Evolutionary conservation across 768 basidiomycete genomes (phyloP), one percentile per base, ranked within the genome.

Genomic region (Cytidiella melzeri): DNA sequence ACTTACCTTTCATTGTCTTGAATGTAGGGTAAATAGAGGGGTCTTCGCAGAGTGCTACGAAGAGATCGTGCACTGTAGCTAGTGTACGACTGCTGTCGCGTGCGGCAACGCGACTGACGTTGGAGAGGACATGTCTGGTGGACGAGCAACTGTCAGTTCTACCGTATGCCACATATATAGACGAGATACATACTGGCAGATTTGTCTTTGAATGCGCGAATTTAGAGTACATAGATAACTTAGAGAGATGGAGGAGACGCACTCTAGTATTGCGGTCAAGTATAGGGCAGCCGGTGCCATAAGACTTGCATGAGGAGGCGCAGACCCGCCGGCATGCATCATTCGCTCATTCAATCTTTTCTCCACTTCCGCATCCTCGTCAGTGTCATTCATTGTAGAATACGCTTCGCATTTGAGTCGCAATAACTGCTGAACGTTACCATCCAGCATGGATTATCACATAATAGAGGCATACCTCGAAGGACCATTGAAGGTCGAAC

Each of bases 181-280:
- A 11, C 24, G 23, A 26, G 39, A 44, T 44, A 79, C 84, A 64
- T 69, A 92, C 89, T 92, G 87, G 89, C 88, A 92, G 59, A 90
- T 74, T 50, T 87, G 81, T 69, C 90, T 92, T 63, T 25, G 58
- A 45, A 54, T 34, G 38, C 49, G 46, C 57, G 48, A 52, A 54
- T 53, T 55, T 44, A 24, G 28, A 48, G 52, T 13, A 15, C 46
- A 47, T 52, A 54, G 47, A 57, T 51, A 49, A 47, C 47, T 52
- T 28, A 48, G 39, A 59, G 53, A 36, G 50, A 45, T n/a, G 20
- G 7, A 34, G 18, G 39, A 43, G 15, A 78, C 92, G 71, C 66
- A 94, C 92, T 96, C 93, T 25, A 96, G 73, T 55, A 95, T 89
- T 6, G 92, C 92, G 2, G 93, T 94, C 44, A 94, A 74, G 72